Conservation (phyloP, 768 basidiomycete genomes). For the Tylopilus felleus region DNA sequence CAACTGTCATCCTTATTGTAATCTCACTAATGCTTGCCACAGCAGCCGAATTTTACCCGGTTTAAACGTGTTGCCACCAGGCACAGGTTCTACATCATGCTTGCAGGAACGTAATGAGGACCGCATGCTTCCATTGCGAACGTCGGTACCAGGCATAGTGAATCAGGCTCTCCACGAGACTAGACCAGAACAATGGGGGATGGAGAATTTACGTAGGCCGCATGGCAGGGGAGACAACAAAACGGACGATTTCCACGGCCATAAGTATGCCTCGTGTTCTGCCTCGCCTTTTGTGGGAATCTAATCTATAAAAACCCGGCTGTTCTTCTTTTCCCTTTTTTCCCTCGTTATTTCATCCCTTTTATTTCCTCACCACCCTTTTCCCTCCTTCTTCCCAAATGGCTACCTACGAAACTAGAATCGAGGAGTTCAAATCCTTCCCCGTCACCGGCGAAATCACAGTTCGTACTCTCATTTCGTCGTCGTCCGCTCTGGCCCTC, state of each 20-base stretch:
- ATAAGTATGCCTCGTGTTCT: constrained; percentile 46
- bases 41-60: constrained; percentile 14
- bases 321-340: constrained; percentile 17
- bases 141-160: not conserved
- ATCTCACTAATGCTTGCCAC: constrained; percentile 2
- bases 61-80: constrained; percentile 8
- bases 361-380: constrained; percentile 22
- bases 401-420: constrained; percentile 37
- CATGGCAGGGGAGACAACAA: constrained; percentile 5
- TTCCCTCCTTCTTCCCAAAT: constrained; percentile 31
- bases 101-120: constrained; percentile 5
- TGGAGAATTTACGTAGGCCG: constrained; percentile 9
- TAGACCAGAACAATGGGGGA: constrained; percentile 3
- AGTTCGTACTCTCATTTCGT: constrained; percentile 17
- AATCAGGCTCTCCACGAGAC: not conserved
- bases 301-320: constrained; percentile 50
- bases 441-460: constrained; percentile 36
- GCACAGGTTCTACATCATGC: constrained; percentile 9
- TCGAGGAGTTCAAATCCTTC: constrained; percentile 28
- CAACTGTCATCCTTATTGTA: not conserved
- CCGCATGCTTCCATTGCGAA: not conserved
- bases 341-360: constrained; percentile 22
- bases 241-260: constrained; percentile 21
- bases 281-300: constrained; percentile 45
- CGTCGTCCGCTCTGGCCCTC: not conserved